Conservation (phyloP, 306 rosid species). For the Rosa lucieae region DNA sequence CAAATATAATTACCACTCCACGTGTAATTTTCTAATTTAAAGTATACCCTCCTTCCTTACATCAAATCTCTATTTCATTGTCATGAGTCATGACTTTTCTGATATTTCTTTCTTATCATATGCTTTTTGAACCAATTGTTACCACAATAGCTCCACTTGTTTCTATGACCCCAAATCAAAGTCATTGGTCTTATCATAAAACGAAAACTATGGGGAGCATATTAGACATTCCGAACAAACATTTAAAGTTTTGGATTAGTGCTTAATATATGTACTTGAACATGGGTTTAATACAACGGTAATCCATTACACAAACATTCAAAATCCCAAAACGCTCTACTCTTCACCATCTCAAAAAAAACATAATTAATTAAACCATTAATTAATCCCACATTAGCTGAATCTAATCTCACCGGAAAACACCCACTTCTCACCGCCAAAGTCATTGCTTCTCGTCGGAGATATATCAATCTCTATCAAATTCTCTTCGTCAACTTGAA, state of each 20-base stretch:
- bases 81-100: not conserved
- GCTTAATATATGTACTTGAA: slow-evolving; percentile 31
- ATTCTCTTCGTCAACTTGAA: slow-evolving; percentile 45
- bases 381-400: slow-evolving; percentile 34
- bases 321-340: slow-evolving; percentile 24
- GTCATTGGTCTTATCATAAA: not conserved
- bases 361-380: slow-evolving; percentile 10
- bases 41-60: slow-evolving; percentile 1
- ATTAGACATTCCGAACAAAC: slow-evolving; percentile 10
- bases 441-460: slow-evolving; percentile 36
- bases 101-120: not conserved
- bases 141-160: not conserved
- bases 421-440: slow-evolving; percentile 34
- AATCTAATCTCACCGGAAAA: slow-evolving; percentile 42
- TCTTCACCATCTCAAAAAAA: slow-evolving; percentile 28
- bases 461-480: slow-evolving; percentile 48
- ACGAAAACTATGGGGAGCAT: not conserved
- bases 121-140: slow-evolving; percentile 4
- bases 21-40: not conserved
- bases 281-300: slow-evolving; percentile 35
- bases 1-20: not conserved
- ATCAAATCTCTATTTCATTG: slow-evolving; percentile 24
- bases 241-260: slow-evolving; percentile 33
- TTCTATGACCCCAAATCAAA: not conserved
- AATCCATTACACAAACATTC: slow-evolving; percentile 31